Base-by-base conservation (phyloP, 441 rosid species). In the Croton laevigatus region DNA sequence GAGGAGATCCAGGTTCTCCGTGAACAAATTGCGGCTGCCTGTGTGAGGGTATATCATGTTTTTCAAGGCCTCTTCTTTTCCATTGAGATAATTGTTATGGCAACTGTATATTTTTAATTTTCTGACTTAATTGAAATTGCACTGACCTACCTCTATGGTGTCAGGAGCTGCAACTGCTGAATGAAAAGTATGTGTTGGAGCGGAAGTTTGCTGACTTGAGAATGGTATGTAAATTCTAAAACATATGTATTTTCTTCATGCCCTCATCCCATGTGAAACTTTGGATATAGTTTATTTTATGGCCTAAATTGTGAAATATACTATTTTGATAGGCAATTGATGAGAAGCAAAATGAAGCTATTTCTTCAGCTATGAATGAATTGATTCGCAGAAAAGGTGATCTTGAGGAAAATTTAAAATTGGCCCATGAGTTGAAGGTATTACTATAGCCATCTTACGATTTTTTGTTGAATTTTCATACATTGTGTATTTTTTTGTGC, bases 371-470 rank as follows among this genome's bases (percentile, higher is more conserved):
- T 7, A 80, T 84, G 78, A 86, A 86, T 79, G 95, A 89, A 65
- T 72, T 95, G 75, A 88, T 83, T 71, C 87, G 66, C 64, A 80
- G 99, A 76, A 91, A 91, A 87, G 92, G 89, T 42, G 92, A 88
- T 78, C 90, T 93, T 67, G 97, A 95, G 75, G 86, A 80, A 74
- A 91, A 89, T 74, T 84, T 89, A 66, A 93, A 88, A 81, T 73
- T 95, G 78, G 81, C 83, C 4, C 86, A 93, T 83, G 96, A 95
- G 61, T 81, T 95, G 76, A 93, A 95, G 98, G 99, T 93, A 77
- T 72, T 27, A 54, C 51, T 32, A 19, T 16, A 3, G n/a, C 53
- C 51, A 48, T 42, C 23, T 17, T 79, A 23, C 66, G 36, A 55
- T 62, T 67, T 17, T 38, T 62, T 32, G 10, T 40, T 75, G 32